Percentiles rank a stretch among this genome's conserved stretches.
Conservation (phyloP, 2,329 filamentous ascomycete species). For the Botryotinia calthae region DNA sequence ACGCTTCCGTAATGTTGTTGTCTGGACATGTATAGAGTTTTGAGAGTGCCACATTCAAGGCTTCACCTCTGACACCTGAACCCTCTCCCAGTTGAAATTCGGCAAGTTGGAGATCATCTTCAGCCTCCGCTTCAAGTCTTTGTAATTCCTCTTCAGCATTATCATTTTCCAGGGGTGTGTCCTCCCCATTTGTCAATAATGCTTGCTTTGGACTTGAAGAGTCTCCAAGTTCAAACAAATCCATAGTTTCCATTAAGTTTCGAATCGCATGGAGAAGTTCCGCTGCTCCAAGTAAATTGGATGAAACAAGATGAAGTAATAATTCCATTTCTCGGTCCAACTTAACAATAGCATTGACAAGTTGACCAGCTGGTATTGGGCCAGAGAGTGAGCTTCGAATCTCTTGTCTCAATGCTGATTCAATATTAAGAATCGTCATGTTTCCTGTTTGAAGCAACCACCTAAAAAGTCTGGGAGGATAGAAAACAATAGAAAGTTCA, state of each 20-base stretch:
- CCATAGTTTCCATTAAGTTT: slow-evolving; percentile 66
- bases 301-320: slow-evolving; percentile 62
- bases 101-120: slow-evolving; percentile 65
- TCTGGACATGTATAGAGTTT: slow-evolving; percentile 67
- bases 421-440: slow-evolving; percentile 57
- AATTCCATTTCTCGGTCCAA: slow-evolving; percentile 68
- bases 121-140: slow-evolving; percentile 57
- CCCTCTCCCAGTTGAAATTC: slow-evolving; percentile 66
- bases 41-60: slow-evolving; percentile 65
- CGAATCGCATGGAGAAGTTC: slow-evolving; percentile 67
- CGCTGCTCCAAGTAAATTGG: slow-evolving; percentile 61
- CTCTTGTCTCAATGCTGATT: slow-evolving; percentile 54
- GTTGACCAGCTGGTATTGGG: slow-evolving; percentile 55
- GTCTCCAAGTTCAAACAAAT: slow-evolving; percentile 43
- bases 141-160: slow-evolving; percentile 43
- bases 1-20: slow-evolving; percentile 56
- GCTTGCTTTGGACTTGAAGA: slow-evolving; percentile 28
- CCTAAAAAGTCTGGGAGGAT: slow-evolving; percentile 51
- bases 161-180: slow-evolving; percentile 18
- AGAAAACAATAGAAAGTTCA: slow-evolving; percentile 44
- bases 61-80: slow-evolving; percentile 59
- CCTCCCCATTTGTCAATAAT: slow-evolving; percentile 34
- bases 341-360: slow-evolving; percentile 60
- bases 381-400: slow-evolving; percentile 39
- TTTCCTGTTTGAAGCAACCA: slow-evolving; percentile 61